phyloP scores from a whole-genome alignment of 306 rosid genomes.

The Quercus variabilis region DNA sequence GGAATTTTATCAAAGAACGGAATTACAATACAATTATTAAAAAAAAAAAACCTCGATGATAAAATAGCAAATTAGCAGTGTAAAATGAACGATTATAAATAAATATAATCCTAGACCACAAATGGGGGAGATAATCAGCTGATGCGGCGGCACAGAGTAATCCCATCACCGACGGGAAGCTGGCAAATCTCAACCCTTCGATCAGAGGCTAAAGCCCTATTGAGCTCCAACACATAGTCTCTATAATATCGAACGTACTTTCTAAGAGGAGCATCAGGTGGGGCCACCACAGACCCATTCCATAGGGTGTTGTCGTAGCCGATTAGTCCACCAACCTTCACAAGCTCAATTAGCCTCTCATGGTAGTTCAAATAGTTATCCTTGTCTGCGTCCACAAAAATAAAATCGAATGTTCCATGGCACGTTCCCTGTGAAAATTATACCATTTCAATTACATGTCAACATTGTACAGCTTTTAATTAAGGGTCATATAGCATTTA shows the following conservation, averaged over 20 bases:
- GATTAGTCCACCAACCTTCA: slow-evolving; percentile 79
- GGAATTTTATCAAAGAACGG: too few relatives aligned
- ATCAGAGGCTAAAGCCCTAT: slow-evolving; percentile 73
- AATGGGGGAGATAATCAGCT: slow-evolving; percentile 12
- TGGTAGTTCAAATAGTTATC: slow-evolving; percentile 90
- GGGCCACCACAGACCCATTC: slow-evolving; percentile 92
- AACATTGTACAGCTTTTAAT: too few relatives aligned
- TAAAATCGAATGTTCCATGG: slow-evolving; percentile 67
- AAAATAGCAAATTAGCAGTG: too few relatives aligned
- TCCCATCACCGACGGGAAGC: slow-evolving; percentile 89
- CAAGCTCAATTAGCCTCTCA: slow-evolving; percentile 73
- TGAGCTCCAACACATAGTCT: slow-evolving; percentile 82
- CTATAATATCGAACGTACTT: slow-evolving; percentile 84
- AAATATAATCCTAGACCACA: too few relatives aligned
- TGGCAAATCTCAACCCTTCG: slow-evolving; percentile 82
- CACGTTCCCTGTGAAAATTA: slow-evolving; percentile 47
- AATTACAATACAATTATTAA: too few relatives aligned
- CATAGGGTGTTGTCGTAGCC: slow-evolving; percentile 94
- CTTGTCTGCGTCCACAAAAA: slow-evolving; percentile 88
- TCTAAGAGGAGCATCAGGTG: slow-evolving; percentile 78
- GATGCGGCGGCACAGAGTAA: slow-evolving; percentile 85
- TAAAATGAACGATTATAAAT: too few relatives aligned
- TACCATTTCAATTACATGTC: too few relatives aligned
- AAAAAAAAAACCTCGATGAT: too few relatives aligned
- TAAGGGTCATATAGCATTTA: too few relatives aligned